phyloP scores from a whole-genome alignment of 106 monocot species.

The Amphibolis antarctica region DNA sequence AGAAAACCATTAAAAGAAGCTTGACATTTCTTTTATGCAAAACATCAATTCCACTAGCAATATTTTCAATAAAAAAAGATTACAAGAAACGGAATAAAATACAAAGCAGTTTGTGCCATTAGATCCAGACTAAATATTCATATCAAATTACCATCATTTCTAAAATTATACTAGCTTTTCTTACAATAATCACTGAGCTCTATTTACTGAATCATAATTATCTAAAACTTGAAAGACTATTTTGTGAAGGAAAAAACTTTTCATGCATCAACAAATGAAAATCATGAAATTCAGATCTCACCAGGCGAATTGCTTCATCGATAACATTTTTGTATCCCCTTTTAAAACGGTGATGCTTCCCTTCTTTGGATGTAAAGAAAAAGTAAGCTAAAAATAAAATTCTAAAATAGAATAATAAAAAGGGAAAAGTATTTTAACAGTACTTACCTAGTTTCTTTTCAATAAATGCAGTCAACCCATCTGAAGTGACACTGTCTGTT shows the following conservation, averaged over 20 bases:
- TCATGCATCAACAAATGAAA: background rate
- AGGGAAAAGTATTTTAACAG: background rate
- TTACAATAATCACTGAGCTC: no score
- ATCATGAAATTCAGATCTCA: conserved; percentile 22
- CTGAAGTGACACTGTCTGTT: conserved; percentile 97
- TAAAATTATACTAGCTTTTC: no score
- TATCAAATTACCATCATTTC: no score
- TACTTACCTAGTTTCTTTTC: conserved; percentile 86
- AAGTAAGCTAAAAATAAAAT: conserved; percentile 1
- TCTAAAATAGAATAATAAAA: background rate
- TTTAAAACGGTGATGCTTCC: conserved; percentile 93
- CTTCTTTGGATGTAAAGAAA: conserved; percentile 36
- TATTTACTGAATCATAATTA: no score
- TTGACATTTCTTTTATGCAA: background rate
- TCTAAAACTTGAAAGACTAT: background rate
- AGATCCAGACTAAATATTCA: no score
- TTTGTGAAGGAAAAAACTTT: background rate
- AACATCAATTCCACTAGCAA: background rate
- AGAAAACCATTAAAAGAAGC: no score
- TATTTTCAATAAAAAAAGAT: background rate
- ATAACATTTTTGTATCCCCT: conserved; percentile 99
- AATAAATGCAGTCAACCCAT: conserved; percentile 91
- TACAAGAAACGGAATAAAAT: background rate
- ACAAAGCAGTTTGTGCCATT: no score
- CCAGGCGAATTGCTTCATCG: conserved; percentile 97